Conservation (phyloP, 169 alveolate species). For the Plasmodium vivax region DNA sequence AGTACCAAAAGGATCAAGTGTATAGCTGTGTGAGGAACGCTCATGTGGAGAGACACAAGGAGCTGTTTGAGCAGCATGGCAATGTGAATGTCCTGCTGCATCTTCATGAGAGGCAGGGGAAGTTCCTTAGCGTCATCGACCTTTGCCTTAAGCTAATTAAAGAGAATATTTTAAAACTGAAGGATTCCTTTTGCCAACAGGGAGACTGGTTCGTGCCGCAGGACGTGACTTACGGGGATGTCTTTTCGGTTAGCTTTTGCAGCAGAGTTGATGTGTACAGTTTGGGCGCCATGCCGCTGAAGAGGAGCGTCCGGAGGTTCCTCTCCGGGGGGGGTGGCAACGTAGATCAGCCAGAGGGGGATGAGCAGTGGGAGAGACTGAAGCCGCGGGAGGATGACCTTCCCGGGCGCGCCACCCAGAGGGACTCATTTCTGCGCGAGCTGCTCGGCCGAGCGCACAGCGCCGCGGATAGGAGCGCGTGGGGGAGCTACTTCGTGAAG, state of each 20-base stretch:
- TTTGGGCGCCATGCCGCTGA: constrained; percentile 26
- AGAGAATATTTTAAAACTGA: constrained; percentile 11
- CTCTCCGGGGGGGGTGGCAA: not conserved
- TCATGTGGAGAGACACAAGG: not conserved
- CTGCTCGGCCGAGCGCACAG: not conserved
- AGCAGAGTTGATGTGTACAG: not conserved
- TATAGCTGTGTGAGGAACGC: constrained; percentile 15
- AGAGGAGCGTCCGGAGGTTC: not conserved
- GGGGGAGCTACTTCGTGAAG: constrained; percentile 9
- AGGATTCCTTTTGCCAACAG: not conserved
- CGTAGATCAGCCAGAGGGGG: not conserved
- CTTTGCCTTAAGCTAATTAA: constrained; percentile 24
- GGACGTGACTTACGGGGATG: constrained; percentile 26
- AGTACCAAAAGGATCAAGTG: constrained; percentile 10
- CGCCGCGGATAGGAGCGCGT: not conserved
- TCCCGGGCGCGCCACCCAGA: not conserved
- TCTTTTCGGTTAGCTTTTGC: constrained; percentile 11
- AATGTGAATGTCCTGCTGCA: constrained; percentile 19
- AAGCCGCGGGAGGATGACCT: not conserved
- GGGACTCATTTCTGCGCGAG: not conserved
- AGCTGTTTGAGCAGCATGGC: not conserved
- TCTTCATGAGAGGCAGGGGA: constrained; percentile 25
- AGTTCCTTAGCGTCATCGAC: constrained; percentile 1
- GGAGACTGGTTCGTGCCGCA: not conserved
- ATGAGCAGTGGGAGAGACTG: too few relatives aligned